These are phyloP conservation scores for Taxillus chinensis DNA, from an alignment of 164 flowering plant genomes.

Conservation along the genomic window DNA sequence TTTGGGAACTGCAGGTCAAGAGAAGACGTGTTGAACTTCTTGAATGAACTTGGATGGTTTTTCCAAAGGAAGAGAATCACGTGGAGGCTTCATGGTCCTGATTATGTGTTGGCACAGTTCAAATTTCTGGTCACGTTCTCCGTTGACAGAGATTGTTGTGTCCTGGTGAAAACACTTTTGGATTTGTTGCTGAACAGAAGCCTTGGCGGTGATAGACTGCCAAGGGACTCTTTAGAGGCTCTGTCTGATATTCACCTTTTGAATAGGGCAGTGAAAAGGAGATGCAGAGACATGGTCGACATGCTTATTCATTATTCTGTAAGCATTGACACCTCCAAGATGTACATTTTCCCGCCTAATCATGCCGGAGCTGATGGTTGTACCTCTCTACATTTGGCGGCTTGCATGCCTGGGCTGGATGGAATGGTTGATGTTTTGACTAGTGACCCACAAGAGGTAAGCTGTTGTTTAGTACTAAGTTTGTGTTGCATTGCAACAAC, in stretches of 20 bases:
- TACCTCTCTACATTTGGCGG: slow-evolving; percentile 88
- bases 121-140: slow-evolving; percentile 62
- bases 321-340: slow-evolving; percentile 18
- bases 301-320: slow-evolving; percentile 54
- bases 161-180: slow-evolving; percentile 50
- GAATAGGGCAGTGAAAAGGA: slow-evolving; percentile 72
- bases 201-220: slow-evolving; percentile 20
- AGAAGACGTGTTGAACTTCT: slow-evolving; percentile 58
- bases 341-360: slow-evolving; percentile 59
- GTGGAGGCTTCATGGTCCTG: slow-evolving; percentile 17
- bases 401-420: slow-evolving; percentile 49
- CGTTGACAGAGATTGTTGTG: slow-evolving; percentile 63
- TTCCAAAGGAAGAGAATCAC: slow-evolving; percentile 44
- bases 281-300: slow-evolving; percentile 56
- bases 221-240: slow-evolving; percentile 32
- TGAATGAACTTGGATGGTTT: slow-evolving; percentile 92
- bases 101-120: slow-evolving; percentile 42
- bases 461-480: no score
- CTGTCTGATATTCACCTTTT: slow-evolving; percentile 57
- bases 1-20: slow-evolving; percentile 34
- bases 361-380: slow-evolving; percentile 65
- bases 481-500: no score
- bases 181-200: slow-evolving; percentile 46
- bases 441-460: slow-evolving; percentile 74
- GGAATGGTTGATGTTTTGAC: slow-evolving; percentile 66